A percentile compares a stretch with the other conserved stretches of the same genome.
phyloP scores from a whole-genome alignment of 2,329 filamentous ascomycete genomes.

The Cordyceps javanica region DNA sequence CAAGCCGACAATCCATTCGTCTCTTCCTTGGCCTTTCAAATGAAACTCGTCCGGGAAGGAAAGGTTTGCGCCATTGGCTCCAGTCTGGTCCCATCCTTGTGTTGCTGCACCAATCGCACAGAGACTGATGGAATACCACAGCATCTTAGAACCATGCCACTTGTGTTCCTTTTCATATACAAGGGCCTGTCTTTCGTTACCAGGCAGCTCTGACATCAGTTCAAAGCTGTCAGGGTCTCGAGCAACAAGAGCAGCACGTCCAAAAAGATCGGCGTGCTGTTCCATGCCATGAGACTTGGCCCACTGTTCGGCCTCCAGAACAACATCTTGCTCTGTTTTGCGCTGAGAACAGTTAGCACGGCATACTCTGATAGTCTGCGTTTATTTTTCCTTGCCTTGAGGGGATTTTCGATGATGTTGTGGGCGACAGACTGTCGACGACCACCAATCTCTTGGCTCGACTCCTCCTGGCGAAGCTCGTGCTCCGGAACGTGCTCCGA shows the following conservation, averaged over 20 bases:
- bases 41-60: slow-evolving; percentile 45
- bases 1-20: slow-evolving; percentile 36
- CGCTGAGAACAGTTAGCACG: slow-evolving; percentile 15
- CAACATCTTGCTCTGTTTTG: slow-evolving; percentile 21
- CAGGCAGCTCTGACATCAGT: slow-evolving; percentile 22
- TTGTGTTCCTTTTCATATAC: slow-evolving; percentile 49
- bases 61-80: slow-evolving; percentile 55
- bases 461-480: slow-evolving; percentile 4
- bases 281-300: slow-evolving; percentile 42
- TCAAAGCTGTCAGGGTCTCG: slow-evolving; percentile 24
- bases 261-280: slow-evolving; percentile 39
- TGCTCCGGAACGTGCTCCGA: slow-evolving; percentile 12
- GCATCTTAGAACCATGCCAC: slow-evolving; percentile 44
- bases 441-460: slow-evolving; percentile 7
- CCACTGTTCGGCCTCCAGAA: slow-evolving; percentile 41
- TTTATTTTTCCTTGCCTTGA: slow-evolving; percentile 22
- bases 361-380: no score
- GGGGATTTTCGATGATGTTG: slow-evolving; percentile 29
- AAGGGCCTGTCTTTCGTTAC: slow-evolving; percentile 29
- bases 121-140: slow-evolving; percentile 40
- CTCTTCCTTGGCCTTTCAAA: slow-evolving; percentile 30
- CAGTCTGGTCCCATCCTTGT: slow-evolving; percentile 60
- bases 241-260: slow-evolving; percentile 32
- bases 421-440: slow-evolving; percentile 22
- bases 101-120: slow-evolving; percentile 52